A percentile compares a stretch with the other conserved stretches of the same genome.
phyloP scores from a whole-genome alignment of 2,329 filamentous ascomycete species.

The Diplodia sapinea region DNA sequence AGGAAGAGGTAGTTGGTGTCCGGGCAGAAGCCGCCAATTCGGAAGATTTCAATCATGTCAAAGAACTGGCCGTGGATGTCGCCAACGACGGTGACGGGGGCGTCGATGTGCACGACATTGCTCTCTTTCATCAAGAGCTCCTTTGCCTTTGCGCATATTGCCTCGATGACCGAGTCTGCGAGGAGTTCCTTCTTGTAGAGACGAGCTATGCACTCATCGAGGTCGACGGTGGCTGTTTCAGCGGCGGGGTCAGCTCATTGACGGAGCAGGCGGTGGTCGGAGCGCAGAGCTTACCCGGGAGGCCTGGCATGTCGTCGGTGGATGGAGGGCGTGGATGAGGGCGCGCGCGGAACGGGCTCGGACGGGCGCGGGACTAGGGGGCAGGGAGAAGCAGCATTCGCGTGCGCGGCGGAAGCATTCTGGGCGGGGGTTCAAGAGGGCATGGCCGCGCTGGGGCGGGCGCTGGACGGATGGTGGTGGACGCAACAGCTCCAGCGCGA shows the following conservation, averaged over 20 bases:
- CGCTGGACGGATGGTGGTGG: background rate
- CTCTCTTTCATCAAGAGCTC: constrained; percentile 99
- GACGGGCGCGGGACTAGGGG: constrained; percentile 39
- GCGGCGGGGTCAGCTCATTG: constrained; percentile 30
- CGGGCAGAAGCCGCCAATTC: constrained; percentile 94
- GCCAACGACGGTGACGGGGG: constrained; percentile 94
- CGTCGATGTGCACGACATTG: constrained; percentile 96
- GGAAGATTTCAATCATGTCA: constrained; percentile 98
- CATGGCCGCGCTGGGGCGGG: constrained; percentile 21
- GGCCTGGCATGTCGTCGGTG: constrained; percentile 53
- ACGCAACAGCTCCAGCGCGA: background rate
- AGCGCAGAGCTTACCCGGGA: constrained; percentile 51
- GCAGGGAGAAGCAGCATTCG: constrained; percentile 20
- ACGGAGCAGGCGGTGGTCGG: constrained; percentile 2
- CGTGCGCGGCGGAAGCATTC: constrained; percentile 23
- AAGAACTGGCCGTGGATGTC: constrained; percentile 99
- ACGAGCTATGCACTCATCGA: constrained; percentile 97
- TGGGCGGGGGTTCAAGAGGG: constrained; percentile 24
- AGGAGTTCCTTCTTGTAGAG: constrained; percentile 97
- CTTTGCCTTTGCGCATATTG: constrained; percentile 98
- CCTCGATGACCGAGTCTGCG: constrained; percentile 96
- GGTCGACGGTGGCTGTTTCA: constrained; percentile 82
- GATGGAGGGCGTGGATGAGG: constrained; percentile 14
- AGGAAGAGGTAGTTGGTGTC: constrained; percentile 99
- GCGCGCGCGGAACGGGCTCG: constrained; percentile 42